phyloP scores from a whole-genome alignment of 164 flowering plant species.

The Brasenia schreberi region DNA sequence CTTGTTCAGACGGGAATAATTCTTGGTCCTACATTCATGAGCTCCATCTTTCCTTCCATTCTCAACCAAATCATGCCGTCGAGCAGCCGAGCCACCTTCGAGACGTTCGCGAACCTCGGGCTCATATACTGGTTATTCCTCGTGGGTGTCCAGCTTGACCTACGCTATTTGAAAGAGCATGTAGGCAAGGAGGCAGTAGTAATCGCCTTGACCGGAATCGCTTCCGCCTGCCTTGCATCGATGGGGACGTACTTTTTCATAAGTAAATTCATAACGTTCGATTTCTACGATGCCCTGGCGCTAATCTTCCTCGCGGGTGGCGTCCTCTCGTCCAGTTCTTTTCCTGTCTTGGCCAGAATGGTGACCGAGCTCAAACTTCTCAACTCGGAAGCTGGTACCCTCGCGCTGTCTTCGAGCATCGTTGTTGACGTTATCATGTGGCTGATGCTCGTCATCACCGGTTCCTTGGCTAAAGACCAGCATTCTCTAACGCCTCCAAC shows the following conservation, averaged over 20 bases:
- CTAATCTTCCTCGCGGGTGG: constrained; percentile 25
- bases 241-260: constrained; percentile 9
- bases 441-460: neutral
- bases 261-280: neutral
- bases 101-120: constrained; percentile 29
- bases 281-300: neutral
- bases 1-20: constrained; percentile 16
- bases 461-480: neutral
- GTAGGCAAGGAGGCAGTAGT: constrained; percentile 11
- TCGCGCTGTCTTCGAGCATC: constrained; percentile 7
- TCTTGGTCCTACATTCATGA: constrained; percentile 17
- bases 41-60: constrained; percentile 4
- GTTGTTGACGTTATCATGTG: neutral
- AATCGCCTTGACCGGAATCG: constrained; percentile 19
- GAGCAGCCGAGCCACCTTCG: constrained; percentile 14
- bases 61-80: constrained; percentile 1
- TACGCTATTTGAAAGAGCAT: constrained; percentile 1
- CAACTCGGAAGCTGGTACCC: constrained; percentile 8
- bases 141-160: constrained; percentile 25
- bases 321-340: constrained; percentile 6
- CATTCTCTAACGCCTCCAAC: neutral
- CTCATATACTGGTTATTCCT: constrained; percentile 24
- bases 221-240: constrained; percentile 19
- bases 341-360: constrained; percentile 13
- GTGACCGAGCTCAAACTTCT: constrained; percentile 13